A percentile compares a stretch with the other conserved stretches of the same genome.
phyloP scores from a whole-genome alignment of 495 filamentous ascomycete species.

The Haplographium delicatum region DNA sequence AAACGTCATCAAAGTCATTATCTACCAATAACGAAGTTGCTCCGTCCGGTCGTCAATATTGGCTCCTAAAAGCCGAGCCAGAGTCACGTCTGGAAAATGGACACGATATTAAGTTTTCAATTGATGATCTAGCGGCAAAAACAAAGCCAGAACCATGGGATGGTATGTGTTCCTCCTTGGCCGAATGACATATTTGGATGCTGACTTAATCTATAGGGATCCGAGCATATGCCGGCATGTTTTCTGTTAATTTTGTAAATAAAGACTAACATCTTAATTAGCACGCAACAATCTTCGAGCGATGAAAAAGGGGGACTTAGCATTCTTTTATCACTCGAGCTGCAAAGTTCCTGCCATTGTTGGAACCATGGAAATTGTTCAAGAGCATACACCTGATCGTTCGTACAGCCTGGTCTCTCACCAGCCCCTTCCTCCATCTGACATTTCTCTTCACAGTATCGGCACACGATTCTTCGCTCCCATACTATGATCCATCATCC shows the following conservation, averaged over 20 bases:
- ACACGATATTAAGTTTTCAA: conserved; percentile 85
- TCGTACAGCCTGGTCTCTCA: conserved; percentile 26
- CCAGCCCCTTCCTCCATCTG: background rate
- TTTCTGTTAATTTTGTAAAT: background rate
- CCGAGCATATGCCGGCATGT: conserved; percentile 20
- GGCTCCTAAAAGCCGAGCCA: conserved; percentile 96
- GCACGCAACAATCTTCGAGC: conserved; percentile 82
- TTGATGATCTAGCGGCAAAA: conserved; percentile 74
- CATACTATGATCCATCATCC: conserved; percentile 75
- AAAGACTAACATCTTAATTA: conserved; percentile 15
- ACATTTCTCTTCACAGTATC: conserved; percentile 47
- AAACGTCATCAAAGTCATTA: background rate
- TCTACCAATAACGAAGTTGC: background rate
- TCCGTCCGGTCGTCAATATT: conserved; percentile 49
- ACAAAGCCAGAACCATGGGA: conserved; percentile 83
- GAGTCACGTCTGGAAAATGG: conserved; percentile 81
- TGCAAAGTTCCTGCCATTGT: conserved; percentile 86
- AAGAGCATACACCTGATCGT: conserved; percentile 76
- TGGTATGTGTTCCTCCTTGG: conserved; percentile 41
- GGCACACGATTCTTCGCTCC: conserved; percentile 69
- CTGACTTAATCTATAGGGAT: conserved; percentile 18
- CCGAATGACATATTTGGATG: conserved; percentile 6
- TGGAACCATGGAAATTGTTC: conserved; percentile 89
- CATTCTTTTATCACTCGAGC: conserved; percentile 98
- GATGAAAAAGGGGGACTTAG: conserved; percentile 88